These are phyloP conservation scores for Fusarium luffae DNA, from an alignment of 2,329 filamentous ascomycete species.

Conservation along the genomic window DNA sequence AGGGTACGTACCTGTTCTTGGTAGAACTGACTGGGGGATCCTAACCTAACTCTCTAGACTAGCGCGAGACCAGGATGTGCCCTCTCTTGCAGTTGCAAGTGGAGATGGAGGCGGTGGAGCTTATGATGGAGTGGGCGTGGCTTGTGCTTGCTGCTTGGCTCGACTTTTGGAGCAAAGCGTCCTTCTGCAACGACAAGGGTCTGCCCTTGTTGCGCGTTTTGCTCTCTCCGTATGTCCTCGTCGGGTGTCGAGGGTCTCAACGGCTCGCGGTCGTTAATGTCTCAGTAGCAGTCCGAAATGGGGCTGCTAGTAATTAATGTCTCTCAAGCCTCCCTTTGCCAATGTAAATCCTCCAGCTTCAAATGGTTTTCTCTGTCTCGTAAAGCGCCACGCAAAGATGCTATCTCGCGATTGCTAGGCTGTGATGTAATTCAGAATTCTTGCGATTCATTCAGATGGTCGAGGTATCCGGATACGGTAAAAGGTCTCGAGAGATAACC, in stretches of 20 bases:
- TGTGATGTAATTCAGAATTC: conserved; percentile 31
- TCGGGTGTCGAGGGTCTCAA: conserved; percentile 9
- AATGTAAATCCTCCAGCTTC: neutral
- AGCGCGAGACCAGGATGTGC: conserved; percentile 28
- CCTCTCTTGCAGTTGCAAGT: conserved; percentile 26
- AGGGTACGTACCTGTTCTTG: conserved; percentile 30
- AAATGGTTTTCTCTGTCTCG: conserved; percentile 6
- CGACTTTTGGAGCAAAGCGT: conserved; percentile 21
- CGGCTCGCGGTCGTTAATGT: conserved; percentile 22
- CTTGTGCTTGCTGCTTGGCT: conserved; percentile 18
- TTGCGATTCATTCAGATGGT: conserved; percentile 20
- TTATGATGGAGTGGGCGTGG: conserved; percentile 36
- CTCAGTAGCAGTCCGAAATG: conserved; percentile 21
- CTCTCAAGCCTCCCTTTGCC: conserved; percentile 7
- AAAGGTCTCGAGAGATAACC: conserved; percentile 39
- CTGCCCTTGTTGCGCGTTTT: conserved; percentile 11
- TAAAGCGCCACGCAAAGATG: neutral
- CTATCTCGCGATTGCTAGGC: conserved; percentile 15
- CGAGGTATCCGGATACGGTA: conserved; percentile 23
- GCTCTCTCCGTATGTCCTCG: conserved; percentile 1
- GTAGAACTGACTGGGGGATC: conserved; percentile 33
- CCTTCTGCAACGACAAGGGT: conserved; percentile 16
- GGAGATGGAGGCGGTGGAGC: conserved; percentile 32
- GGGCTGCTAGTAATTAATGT: conserved; percentile 4
- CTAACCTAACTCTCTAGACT: conserved; percentile 24